Evolutionary conservation across 371 early-diverging fungal genomes (phyloP).

Genomic region (Smittium mucronatum): DNA sequence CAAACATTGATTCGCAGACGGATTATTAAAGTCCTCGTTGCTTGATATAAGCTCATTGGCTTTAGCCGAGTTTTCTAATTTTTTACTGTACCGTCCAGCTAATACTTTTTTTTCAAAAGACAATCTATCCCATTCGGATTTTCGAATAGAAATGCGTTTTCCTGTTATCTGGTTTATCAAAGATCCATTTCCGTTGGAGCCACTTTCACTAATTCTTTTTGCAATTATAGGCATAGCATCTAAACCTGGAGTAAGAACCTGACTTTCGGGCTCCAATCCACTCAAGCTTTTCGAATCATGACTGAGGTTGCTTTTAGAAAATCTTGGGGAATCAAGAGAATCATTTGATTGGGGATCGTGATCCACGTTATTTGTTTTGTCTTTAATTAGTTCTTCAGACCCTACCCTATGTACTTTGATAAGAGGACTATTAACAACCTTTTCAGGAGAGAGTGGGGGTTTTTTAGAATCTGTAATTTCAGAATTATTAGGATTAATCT

Average conservation of each 20-base stretch:
- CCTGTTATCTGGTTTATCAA: no score
- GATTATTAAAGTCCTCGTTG: neutral
- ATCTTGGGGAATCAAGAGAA: neutral
- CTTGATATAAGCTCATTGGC: neutral
- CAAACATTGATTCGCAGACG: no score
- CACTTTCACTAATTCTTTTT: neutral
- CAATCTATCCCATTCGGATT: neutral
- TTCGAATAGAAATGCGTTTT: neutral
- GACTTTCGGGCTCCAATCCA: neutral
- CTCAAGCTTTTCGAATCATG: neutral
- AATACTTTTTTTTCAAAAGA: neutral
- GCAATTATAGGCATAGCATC: neutral
- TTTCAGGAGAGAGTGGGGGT: neutral
- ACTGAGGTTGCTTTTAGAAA: neutral
- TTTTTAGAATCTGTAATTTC: neutral
- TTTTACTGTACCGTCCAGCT: neutral
- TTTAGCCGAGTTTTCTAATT: slow-evolving; percentile 8
- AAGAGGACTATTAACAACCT: neutral
- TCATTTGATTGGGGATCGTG: neutral
- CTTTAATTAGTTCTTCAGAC: neutral
- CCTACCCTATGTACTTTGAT: neutral
- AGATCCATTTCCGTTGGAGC: no score
- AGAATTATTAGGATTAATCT: no score
- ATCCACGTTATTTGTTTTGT: neutral
- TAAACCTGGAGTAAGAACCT: neutral